Percentiles rank a stretch among this genome's conserved stretches.
phyloP scores from a whole-genome alignment of 306 rosid species.

The Citrullus mucosospermus region DNA sequence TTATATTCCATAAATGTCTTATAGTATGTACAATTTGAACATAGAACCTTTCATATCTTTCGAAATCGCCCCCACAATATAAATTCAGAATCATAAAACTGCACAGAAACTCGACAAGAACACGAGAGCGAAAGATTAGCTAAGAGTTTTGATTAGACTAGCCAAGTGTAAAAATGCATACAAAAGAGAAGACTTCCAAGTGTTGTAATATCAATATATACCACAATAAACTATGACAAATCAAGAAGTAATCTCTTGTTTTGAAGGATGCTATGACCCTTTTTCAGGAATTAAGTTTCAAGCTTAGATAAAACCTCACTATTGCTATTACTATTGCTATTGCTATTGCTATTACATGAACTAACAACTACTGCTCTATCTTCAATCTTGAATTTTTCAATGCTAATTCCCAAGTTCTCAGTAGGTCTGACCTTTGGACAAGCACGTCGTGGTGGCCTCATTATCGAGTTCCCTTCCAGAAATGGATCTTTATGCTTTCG shows the following conservation, averaged over 20 bases:
- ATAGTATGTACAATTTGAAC: background rate
- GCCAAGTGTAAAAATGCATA: background rate
- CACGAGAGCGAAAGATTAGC: background rate
- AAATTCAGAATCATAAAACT: background rate
- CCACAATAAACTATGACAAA: background rate
- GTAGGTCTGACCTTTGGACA: background rate
- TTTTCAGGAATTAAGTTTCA: background rate
- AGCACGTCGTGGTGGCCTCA: background rate
- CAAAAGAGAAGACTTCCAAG: background rate
- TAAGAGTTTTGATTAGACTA: background rate
- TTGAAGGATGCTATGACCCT: background rate
- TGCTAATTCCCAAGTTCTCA: background rate
- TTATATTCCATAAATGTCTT: background rate
- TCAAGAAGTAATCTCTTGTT: conserved; percentile 1
- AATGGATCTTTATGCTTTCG: conserved; percentile 32
- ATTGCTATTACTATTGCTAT: background rate
- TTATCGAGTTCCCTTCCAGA: background rate
- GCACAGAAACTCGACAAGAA: background rate
- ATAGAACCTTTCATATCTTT: background rate
- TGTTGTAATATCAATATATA: background rate
- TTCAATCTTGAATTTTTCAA: conserved; percentile 1
- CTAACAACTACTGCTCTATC: conserved; percentile 2
- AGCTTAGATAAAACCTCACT: conserved; percentile 2
- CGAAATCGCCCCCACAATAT: background rate
- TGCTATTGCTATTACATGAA: background rate